A percentile compares a stretch with the other conserved stretches of the same genome.
phyloP scores from a whole-genome alignment of 2,329 filamentous ascomycete genomes.

The Botrytis porri region DNA sequence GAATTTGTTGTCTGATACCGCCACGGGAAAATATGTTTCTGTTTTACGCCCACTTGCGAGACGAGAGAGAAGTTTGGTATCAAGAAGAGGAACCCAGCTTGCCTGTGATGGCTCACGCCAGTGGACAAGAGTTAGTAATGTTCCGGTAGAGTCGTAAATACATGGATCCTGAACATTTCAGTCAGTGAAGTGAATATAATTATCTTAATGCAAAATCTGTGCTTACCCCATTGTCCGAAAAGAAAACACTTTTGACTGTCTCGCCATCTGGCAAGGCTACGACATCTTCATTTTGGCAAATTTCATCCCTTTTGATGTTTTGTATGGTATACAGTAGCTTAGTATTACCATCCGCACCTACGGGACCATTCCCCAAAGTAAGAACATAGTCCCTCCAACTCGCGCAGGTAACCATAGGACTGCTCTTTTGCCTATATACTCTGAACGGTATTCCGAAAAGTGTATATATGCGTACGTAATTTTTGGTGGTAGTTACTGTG shows the following conservation, averaged over 20 bases:
- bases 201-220: not conserved
- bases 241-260: slow-evolving; percentile 80
- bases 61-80: slow-evolving; percentile 80
- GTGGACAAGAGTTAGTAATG: slow-evolving; percentile 81
- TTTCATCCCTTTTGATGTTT: slow-evolving; percentile 88
- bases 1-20: slow-evolving; percentile 86
- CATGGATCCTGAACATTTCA: slow-evolving; percentile 68
- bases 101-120: slow-evolving; percentile 86
- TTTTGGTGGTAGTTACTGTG: slow-evolving; percentile 79
- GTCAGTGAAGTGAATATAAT: slow-evolving; percentile 14
- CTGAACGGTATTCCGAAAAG: slow-evolving; percentile 86
- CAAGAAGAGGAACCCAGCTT: slow-evolving; percentile 86
- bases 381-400: slow-evolving; percentile 96
- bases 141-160: slow-evolving; percentile 91
- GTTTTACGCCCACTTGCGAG: slow-evolving; percentile 80
- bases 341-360: slow-evolving; percentile 73
- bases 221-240: slow-evolving; percentile 82
- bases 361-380: slow-evolving; percentile 88
- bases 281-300: slow-evolving; percentile 91
- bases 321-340: slow-evolving; percentile 88
- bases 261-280: slow-evolving; percentile 76
- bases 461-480: slow-evolving; percentile 90
- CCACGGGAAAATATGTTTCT: slow-evolving; percentile 93
- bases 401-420: slow-evolving; percentile 85
- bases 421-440: slow-evolving; percentile 88